phyloP scores from a whole-genome alignment of 176 grass and related monocot genomes.

The Guadua angustifolia region DNA sequence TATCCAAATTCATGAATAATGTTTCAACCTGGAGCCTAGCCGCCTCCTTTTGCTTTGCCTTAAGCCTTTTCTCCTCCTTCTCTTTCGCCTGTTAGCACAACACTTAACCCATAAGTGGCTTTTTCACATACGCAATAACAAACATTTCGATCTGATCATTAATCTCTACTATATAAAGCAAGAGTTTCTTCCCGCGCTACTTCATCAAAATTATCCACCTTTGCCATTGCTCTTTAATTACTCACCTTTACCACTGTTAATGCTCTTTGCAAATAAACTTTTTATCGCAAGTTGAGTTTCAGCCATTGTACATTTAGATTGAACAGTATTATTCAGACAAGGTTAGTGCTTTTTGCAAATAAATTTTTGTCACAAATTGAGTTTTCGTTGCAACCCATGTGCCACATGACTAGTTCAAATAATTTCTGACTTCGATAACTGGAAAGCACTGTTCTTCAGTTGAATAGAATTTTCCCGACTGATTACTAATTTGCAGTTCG shows the following conservation, averaged over 20 bases:
- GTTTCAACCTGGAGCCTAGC: conserved; percentile 64
- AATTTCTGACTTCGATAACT: background rate
- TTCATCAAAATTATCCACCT: too few relatives aligned
- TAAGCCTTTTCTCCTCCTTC: conserved; percentile 79
- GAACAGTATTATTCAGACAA: too few relatives aligned
- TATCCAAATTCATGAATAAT: conserved; percentile 6
- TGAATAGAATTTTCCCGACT: background rate
- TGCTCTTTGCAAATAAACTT: too few relatives aligned
- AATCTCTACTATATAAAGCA: too few relatives aligned
- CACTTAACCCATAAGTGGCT: background rate
- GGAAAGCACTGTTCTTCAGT: background rate
- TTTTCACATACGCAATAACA: background rate
- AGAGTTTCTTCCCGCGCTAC: too few relatives aligned
- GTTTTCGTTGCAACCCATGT: too few relatives aligned
- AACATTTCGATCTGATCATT: background rate
- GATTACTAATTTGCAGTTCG: background rate
- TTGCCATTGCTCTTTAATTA: too few relatives aligned
- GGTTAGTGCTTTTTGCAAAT: too few relatives aligned
- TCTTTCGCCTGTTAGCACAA: conserved; percentile 57
- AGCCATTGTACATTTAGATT: too few relatives aligned
- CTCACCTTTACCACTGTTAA: too few relatives aligned
- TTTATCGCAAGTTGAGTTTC: too few relatives aligned
- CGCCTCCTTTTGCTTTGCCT: conserved; percentile 75
- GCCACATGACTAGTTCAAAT: background rate
- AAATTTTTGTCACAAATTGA: too few relatives aligned